Evolutionary conservation across 2,329 filamentous ascomycete genomes (phyloP), one percentile per base, ranked within the genome.

Genomic region (Penicillium occitanis): DNA sequence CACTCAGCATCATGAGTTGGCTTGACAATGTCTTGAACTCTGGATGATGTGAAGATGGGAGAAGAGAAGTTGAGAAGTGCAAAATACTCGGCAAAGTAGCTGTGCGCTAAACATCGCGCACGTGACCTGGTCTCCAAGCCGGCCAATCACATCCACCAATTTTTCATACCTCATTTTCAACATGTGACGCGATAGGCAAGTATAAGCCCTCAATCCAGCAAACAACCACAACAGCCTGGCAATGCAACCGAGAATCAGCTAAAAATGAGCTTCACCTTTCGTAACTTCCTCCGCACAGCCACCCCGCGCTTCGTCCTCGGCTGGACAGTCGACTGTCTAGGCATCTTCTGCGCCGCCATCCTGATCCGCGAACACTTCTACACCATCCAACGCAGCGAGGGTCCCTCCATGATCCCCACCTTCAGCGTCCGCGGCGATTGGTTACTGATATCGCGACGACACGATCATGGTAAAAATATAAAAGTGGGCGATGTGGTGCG

Each of bases 321-420:
- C 7, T 63, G 75, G 35, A 71, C 72, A 19, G 64, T 78, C 65
- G 73, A 78, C 70, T 70, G 72, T 40, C 35, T 73, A 25, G 77
- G 77, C 57, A 42, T 74, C 4, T 78, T 77, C 69, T 79, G 77
- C 70, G 74, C 75, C 50, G 72, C 70, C 55, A 74, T 74, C 14
- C 70, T 80, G 64, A 70, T 78, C 70, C 75, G 74, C 73, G 84
- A 87, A 51, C 89, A 95, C 78, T 81, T 87, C 72, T 86, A 87
- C 79, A 83, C 83, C 69, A 73, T 89, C 69, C 84, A 85, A 22
- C 78, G 82, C 3, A 88, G 88, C 17, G 82, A 83, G 30, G 94
- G 94, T 1, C 88, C 92, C 3, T 94, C 91, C 19, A 98, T 98
- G 95, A 85, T 95, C 61, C 94, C 94, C 7, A 97, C 92, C 0